Evolutionary conservation across 1,284 basidiomycete species (phyloP).

Genomic region (Anthracocystis walkeri): DNA sequence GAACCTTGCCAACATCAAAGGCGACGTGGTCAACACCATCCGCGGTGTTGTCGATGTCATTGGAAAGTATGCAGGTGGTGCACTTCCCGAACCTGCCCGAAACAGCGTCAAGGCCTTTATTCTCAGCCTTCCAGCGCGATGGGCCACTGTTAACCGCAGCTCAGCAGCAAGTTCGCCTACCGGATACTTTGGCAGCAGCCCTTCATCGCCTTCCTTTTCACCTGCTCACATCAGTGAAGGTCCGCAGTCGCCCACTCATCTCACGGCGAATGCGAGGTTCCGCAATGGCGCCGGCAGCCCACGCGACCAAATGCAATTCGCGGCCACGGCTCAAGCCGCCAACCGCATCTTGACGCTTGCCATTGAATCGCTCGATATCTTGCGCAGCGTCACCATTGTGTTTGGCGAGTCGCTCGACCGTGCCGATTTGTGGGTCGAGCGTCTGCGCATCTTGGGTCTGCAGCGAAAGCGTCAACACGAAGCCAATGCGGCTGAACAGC

Average conservation of each 20-base stretch:
- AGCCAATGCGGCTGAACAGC: conserved; percentile 25
- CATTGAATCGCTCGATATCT: conserved; percentile 90
- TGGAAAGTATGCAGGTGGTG: conserved; percentile 83
- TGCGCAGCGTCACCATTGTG: conserved; percentile 84
- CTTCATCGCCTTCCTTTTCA: conserved; percentile 60
- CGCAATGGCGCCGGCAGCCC: conserved; percentile 33
- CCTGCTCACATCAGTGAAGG: conserved; percentile 52
- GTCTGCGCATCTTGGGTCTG: conserved; percentile 59
- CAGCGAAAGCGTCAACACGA: conserved; percentile 63
- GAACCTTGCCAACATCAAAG: conserved; percentile 77
- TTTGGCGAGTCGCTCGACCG: conserved; percentile 87
- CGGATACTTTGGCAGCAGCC: conserved; percentile 58
- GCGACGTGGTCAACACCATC: conserved; percentile 85
- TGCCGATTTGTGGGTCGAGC: conserved; percentile 81
- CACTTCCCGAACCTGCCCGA: conserved; percentile 85
- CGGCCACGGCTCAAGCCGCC: conserved; percentile 74
- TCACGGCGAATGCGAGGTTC: conserved; percentile 31
- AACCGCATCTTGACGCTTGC: conserved; percentile 85
- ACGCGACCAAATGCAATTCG: conserved; percentile 51
- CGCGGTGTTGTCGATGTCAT: conserved; percentile 89
- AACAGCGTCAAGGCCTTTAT: conserved; percentile 83
- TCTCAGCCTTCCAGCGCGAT: conserved; percentile 81
- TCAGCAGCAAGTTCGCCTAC: conserved; percentile 32
- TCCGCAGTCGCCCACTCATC: conserved; percentile 36
- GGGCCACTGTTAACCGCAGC: conserved; percentile 73